These are phyloP conservation scores for Colletotrichum sp. DNA, from an alignment of 2,329 filamentous ascomycete genomes.

Conservation along the genomic window DNA sequence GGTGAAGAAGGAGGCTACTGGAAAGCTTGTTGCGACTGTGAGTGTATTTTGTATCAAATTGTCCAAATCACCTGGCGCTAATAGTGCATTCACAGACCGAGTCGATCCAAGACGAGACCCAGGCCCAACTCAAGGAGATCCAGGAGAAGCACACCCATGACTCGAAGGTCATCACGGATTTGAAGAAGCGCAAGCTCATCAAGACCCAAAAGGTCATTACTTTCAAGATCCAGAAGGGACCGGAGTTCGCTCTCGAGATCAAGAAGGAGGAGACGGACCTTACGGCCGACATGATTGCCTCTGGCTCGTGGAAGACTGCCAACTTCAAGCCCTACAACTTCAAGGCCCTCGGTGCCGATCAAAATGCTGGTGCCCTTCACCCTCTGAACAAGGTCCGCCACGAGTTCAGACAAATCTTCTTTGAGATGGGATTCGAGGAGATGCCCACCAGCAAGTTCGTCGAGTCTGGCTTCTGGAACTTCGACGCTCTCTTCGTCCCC, in stretches of 20 bases:
- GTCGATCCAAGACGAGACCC: slow-evolving; percentile 80
- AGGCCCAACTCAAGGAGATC: slow-evolving; percentile 76
- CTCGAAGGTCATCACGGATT: slow-evolving; percentile 76
- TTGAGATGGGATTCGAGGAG: slow-evolving; percentile 98
- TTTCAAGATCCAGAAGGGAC: slow-evolving; percentile 84
- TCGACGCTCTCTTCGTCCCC: slow-evolving; percentile 23
- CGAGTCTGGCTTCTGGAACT: slow-evolving; percentile 90
- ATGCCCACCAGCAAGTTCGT: slow-evolving; percentile 96
- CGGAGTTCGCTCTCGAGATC: slow-evolving; percentile 88
- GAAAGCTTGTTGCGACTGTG: slow-evolving; percentile 59
- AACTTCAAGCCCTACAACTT: slow-evolving; percentile 86
- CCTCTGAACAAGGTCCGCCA: slow-evolving; percentile 92
- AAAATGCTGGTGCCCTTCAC: slow-evolving; percentile 66
- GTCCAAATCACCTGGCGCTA: neutral
- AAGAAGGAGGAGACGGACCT: slow-evolving; percentile 94
- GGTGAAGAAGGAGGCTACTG: slow-evolving; percentile 67
- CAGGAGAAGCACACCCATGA: slow-evolving; percentile 75
- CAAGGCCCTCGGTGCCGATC: slow-evolving; percentile 72
- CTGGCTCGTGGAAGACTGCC: slow-evolving; percentile 89
- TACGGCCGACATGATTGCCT: slow-evolving; percentile 89
- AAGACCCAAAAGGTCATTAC: slow-evolving; percentile 81
- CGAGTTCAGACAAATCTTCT: slow-evolving; percentile 98
- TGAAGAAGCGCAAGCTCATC: slow-evolving; percentile 92
- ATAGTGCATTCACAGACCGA: slow-evolving; percentile 53
- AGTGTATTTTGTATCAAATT: neutral